Evolutionary conservation across 2,329 filamentous ascomycete species (phyloP), one percentile per base, ranked within the genome.

Genomic region (Chaetomium sp.): DNA sequence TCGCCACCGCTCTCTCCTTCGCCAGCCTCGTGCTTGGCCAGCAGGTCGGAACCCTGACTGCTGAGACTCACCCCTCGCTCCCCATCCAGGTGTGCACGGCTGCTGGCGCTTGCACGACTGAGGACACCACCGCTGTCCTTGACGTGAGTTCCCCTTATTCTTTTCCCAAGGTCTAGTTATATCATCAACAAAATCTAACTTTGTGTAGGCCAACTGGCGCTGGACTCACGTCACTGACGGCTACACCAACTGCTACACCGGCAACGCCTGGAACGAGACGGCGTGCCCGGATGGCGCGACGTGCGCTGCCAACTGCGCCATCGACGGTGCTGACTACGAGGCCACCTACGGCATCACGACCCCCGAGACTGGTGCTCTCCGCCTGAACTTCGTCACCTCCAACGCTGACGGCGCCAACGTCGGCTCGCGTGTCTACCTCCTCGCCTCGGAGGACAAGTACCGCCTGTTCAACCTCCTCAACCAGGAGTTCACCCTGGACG

Each of bases 401-500:
- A 71, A 73, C 66, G 65, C 65, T 49, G 71, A 71, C 66, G 68
- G 61, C 34, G 58, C 61, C 38, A 74, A 73, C 55, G 63, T 73
- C 51, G 70, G 71, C 27, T 70, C 79, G 11, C 76, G 82, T 56
- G 67, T 82, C 44, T 86, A 84, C 67, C 73, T 85, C 53, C 75
- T 85, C 71, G 74, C 75, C 59, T 71, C 74, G 57, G 77, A 80
- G 45, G 72, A 71, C 58, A 77, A 76, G 54, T 86, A 86, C 67
- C 69, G 82, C 68, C 73, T 78, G 62, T 79, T 85, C 71, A 76
- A 81, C 61, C 71, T 85, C 54, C 73, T 79, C 52, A 80, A 80
- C 70, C 73, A 80, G 65, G 82, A 86, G 66, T 80, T 86, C 68
- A 80, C 79, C 34, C 82, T 86, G 56, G 80, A 84, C 54, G 81